Base-by-base conservation (phyloP, 2,329 filamentous ascomycete species). In the Onygenales sp. region DNA sequence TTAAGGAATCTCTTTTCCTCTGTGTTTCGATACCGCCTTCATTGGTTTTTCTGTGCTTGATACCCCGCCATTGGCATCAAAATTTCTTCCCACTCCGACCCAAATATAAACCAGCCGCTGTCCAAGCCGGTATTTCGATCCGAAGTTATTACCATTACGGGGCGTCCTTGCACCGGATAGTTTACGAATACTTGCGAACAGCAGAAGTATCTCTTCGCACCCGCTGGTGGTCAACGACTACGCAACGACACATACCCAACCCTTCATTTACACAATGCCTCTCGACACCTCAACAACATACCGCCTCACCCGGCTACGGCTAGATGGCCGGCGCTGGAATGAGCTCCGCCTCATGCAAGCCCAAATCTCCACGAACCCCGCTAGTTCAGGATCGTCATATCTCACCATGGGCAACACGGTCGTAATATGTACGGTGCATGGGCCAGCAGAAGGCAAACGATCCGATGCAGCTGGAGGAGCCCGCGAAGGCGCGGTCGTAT, bases 371-470 rank as follows among this genome's bases (percentile, higher is more conserved):
- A 96, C 90, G 1, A 93, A 96, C 71, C 86, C 91, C 56, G 86
- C 91, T 49, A 90, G 91, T 53, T 93, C 97, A 63, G 93, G 93
- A 38, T 95, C 88, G 44, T 89, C 86, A 57, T 95, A 95, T 72
- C 83, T 97, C 55, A 89, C 95, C 68, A 95, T 95, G 85, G 93
- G 93, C 63, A 95, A 97, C 73, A 98, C 93, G 21, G 93, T 95
- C 68, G 86, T 98, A 61, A 88, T 97, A 72, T 96, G 92, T 72
- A 89, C 91, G 27, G 85, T 98, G 47, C 83, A 85, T 1, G 93
- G 93, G 0, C 93, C 93, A 0, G 83, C 81, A 39, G 93, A 98
- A 71, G 78, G 79, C 49, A 72, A 79, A 60, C 69, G 75, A 55
- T 66, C 72, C 33, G 70, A 78, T 54, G 72, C 74, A 8, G 71